These are phyloP conservation scores for Cardamine chenopodiifolia DNA, from an alignment of 345 rosid genomes.

Conservation along the genomic window DNA sequence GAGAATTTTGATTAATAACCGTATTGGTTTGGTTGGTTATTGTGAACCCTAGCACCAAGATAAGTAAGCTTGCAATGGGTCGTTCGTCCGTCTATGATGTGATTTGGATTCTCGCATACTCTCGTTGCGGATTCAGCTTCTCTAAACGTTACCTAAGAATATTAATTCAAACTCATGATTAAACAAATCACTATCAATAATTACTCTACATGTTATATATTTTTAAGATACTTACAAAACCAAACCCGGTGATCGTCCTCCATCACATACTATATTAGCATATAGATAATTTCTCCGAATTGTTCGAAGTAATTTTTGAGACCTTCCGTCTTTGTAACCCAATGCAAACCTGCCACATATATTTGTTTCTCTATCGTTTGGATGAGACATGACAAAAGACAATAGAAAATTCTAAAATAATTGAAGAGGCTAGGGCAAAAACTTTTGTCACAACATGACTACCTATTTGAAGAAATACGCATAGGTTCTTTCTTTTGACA, in stretches of 20 bases:
- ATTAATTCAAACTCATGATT: background rate
- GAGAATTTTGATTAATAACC: background rate
- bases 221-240: slow-evolving; percentile 41
- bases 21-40: slow-evolving; percentile 18
- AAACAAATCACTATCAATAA: background rate
- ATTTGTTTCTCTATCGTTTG: slow-evolving; percentile 53
- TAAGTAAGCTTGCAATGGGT: slow-evolving; percentile 64
- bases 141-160: slow-evolving; percentile 57
- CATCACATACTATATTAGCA: slow-evolving; percentile 49
- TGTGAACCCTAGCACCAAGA: slow-evolving; percentile 28
- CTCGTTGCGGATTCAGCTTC: slow-evolving; percentile 60
- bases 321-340: slow-evolving; percentile 48
- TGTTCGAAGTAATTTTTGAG: slow-evolving; percentile 41
- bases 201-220: background rate
- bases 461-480: background rate
- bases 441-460: background rate
- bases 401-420: background rate
- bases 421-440: background rate
- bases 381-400: background rate
- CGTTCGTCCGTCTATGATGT: slow-evolving; percentile 57
- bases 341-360: slow-evolving; percentile 55
- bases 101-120: slow-evolving; percentile 64
- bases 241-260: slow-evolving; percentile 45
- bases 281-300: slow-evolving; percentile 50
- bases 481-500: background rate